phyloP scores from a whole-genome alignment of 495 filamentous ascomycete species.

The Hyaloscypha finlandica region DNA sequence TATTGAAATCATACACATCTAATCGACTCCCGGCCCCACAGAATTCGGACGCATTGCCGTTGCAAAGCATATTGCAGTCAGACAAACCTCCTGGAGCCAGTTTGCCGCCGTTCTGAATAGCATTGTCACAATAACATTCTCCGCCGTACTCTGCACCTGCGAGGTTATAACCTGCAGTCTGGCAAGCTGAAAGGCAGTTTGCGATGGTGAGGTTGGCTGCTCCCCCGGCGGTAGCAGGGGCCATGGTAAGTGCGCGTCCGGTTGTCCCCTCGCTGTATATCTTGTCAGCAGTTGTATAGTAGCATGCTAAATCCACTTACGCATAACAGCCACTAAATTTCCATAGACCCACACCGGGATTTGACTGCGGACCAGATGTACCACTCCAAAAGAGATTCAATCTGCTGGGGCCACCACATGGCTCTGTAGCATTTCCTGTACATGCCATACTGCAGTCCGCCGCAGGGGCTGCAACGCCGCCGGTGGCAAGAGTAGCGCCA shows the following conservation, averaged over 20 bases:
- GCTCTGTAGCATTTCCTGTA: slow-evolving; percentile 28
- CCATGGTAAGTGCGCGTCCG: slow-evolving; percentile 24
- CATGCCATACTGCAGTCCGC: slow-evolving; percentile 10
- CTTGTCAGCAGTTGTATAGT: neutral
- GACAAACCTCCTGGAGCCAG: slow-evolving; percentile 6
- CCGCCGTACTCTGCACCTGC: slow-evolving; percentile 52
- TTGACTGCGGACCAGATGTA: slow-evolving; percentile 16
- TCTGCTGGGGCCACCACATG: slow-evolving; percentile 39
- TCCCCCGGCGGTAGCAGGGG: slow-evolving; percentile 13
- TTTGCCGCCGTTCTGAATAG: slow-evolving; percentile 33
- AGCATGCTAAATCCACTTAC: slow-evolving; percentile 41
- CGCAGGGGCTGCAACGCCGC: neutral
- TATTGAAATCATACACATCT: slow-evolving; percentile 49
- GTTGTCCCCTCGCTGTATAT: slow-evolving; percentile 16
- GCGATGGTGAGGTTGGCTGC: slow-evolving; percentile 35
- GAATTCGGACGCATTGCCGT: slow-evolving; percentile 52
- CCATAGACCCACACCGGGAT: slow-evolving; percentile 16
- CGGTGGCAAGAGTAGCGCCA: slow-evolving; percentile 7
- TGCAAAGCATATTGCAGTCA: slow-evolving; percentile 59
- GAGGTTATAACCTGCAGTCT: slow-evolving; percentile 44
- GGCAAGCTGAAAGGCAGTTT: slow-evolving; percentile 46
- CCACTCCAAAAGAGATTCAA: slow-evolving; percentile 24
- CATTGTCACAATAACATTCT: slow-evolving; percentile 48
- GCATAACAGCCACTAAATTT: slow-evolving; percentile 18
- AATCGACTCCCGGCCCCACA: slow-evolving; percentile 58